phyloP scores from a whole-genome alignment of 306 rosid genomes.

The Castanospermum australe region DNA sequence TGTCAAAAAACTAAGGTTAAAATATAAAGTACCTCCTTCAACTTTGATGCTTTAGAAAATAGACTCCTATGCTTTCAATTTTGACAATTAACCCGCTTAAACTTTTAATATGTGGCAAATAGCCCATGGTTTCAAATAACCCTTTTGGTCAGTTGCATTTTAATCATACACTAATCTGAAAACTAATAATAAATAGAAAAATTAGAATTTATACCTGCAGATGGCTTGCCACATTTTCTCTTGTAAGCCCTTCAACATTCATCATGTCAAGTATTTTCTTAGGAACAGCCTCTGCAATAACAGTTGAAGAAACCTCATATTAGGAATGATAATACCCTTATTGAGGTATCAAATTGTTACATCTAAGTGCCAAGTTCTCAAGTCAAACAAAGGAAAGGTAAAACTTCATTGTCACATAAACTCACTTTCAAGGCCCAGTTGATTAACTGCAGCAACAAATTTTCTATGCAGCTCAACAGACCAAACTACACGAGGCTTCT shows the following conservation, averaged over 20 bases:
- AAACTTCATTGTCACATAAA: conserved; percentile 12
- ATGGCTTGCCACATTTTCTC: conserved; percentile 96
- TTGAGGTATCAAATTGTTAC: not conserved
- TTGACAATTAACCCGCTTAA: no score
- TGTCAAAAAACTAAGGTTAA: not conserved
- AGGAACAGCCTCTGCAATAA: conserved; percentile 76
- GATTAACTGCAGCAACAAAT: conserved; percentile 70
- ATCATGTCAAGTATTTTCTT: conserved; percentile 82
- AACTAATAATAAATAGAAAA: not conserved
- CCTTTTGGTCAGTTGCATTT: not conserved
- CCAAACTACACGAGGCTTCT: conserved; percentile 82
- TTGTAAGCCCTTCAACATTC: conserved; percentile 86
- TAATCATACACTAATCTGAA: not conserved
- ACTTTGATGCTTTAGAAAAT: not conserved
- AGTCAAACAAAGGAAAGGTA: conserved; percentile 13
- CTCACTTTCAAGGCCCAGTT: conserved; percentile 78
- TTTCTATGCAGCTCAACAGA: conserved; percentile 62
- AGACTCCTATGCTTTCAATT: no score
- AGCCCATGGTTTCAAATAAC: no score
- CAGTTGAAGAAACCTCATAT: conserved; percentile 9
- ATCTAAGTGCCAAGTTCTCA: not conserved
- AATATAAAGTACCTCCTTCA: not conserved
- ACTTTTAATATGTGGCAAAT: no score
- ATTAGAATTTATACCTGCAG: conserved; percentile 63
- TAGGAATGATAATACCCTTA: conserved; percentile 3